Conservation (phyloP, 1,139 yeast genomes). For the Pichia kudriavzevii region DNA sequence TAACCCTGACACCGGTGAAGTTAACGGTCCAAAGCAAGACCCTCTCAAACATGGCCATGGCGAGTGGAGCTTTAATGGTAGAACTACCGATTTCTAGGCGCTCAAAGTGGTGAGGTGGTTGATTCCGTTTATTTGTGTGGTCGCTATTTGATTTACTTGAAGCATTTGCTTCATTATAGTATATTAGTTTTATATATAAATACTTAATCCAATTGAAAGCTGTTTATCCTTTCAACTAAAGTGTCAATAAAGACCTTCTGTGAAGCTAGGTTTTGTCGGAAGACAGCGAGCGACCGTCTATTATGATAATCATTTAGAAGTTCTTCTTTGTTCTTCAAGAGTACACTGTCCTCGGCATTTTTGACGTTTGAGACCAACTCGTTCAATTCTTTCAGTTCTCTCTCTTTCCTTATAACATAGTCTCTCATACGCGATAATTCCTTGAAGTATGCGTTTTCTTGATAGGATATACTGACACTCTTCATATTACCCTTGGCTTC, state of each 20-base stretch:
- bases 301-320: slow-evolving; percentile 7
- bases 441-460: slow-evolving; percentile 20
- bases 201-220: slow-evolving; percentile 3
- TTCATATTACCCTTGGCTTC: slow-evolving; percentile 8
- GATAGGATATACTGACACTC: slow-evolving; percentile 19
- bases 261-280: slow-evolving; percentile 17
- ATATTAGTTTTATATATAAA: neutral
- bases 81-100: slow-evolving; percentile 91
- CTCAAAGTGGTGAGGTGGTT: no score
- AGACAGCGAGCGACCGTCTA: slow-evolving; percentile 10
- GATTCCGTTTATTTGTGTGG: no score
- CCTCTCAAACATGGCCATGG: slow-evolving; percentile 89
- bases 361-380: slow-evolving; percentile 13
- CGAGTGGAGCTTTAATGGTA: slow-evolving; percentile 92
- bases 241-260: slow-evolving; percentile 15
- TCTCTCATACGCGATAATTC: slow-evolving; percentile 21
- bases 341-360: slow-evolving; percentile 14
- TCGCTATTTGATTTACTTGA: no score
- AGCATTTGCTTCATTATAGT: neutral
- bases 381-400: slow-evolving; percentile 13
- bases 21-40: slow-evolving; percentile 98
- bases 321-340: slow-evolving; percentile 6
- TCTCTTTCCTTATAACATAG: slow-evolving; percentile 16
- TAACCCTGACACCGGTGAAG: slow-evolving; percentile 90
- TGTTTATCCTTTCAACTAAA: slow-evolving; percentile 13